Evolutionary conservation across 345 rosid genomes (phyloP).

Genomic region (Rhodomyrtus tomentosa): DNA sequence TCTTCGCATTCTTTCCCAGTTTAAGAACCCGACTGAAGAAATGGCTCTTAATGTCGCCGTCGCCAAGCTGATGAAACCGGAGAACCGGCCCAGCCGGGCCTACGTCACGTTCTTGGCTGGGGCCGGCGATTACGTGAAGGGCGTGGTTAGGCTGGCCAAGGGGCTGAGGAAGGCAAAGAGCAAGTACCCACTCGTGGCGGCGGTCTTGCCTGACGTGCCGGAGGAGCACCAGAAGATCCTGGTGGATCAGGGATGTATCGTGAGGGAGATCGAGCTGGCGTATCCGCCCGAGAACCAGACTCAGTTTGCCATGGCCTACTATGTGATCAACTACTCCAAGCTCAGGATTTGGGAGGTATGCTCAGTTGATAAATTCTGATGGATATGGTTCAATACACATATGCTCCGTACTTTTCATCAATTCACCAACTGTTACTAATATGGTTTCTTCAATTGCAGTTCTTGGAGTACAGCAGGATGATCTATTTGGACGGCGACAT

Average conservation of each 20-base stretch:
- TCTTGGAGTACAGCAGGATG: constrained; percentile 22
- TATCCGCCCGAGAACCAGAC: constrained; percentile 32
- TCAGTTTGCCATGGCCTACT: constrained; percentile 34
- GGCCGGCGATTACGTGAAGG: neutral
- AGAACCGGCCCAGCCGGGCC: neutral
- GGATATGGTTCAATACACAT: too few relatives aligned
- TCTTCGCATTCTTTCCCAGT: neutral
- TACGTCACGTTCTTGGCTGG: neutral
- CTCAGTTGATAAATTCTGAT: neutral
- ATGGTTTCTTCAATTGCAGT: neutral
- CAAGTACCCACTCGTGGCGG: constrained; percentile 32
- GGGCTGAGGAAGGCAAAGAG: constrained; percentile 28
- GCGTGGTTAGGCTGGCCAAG: constrained; percentile 23
- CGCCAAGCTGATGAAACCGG: constrained; percentile 4
- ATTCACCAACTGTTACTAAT: too few relatives aligned
- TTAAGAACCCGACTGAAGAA: neutral
- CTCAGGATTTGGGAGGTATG: constrained; percentile 42
- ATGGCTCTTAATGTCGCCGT: neutral
- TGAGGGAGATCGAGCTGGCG: constrained; percentile 28
- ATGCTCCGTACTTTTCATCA: too few relatives aligned
- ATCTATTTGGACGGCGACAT: constrained; percentile 30
- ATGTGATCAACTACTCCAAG: constrained; percentile 37
- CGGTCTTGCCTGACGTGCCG: constrained; percentile 33
- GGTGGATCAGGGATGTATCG: constrained; percentile 22
- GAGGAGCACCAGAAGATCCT: constrained; percentile 25